Evolutionary conservation across 164 flowering plant genomes (phyloP).

Genomic region (Vitis labrusca): DNA sequence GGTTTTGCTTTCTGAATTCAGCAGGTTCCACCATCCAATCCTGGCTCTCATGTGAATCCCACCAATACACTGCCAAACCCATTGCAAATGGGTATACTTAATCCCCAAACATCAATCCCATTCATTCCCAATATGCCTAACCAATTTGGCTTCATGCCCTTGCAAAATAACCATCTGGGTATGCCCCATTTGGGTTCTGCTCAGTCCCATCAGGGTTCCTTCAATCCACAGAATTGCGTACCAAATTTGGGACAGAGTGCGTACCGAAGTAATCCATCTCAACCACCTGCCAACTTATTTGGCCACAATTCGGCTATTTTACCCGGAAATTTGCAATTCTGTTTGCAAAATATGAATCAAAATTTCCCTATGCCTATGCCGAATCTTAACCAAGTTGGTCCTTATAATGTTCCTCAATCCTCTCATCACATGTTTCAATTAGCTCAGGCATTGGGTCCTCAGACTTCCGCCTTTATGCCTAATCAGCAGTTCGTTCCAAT

Average conservation of each 20-base stretch:
- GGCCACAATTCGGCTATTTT: slow-evolving; percentile 15
- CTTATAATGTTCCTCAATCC: slow-evolving; percentile 5
- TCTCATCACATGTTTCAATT: neutral
- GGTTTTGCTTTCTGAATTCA: neutral
- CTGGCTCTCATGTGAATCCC: neutral
- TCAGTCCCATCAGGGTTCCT: slow-evolving; percentile 10
- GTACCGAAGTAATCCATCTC: slow-evolving; percentile 16
- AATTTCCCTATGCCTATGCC: slow-evolving; percentile 18
- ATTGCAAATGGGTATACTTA: neutral
- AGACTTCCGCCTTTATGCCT: slow-evolving; percentile 16
- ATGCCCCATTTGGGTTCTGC: slow-evolving; percentile 16
- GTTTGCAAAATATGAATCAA: slow-evolving; percentile 29
- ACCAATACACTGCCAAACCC: neutral
- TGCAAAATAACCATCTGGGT: slow-evolving; percentile 25
- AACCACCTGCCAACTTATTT: slow-evolving; percentile 16
- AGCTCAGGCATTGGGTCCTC: slow-evolving; percentile 17
- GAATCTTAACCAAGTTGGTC: slow-evolving; percentile 9
- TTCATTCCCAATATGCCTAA: slow-evolving; percentile 11
- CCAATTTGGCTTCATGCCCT: slow-evolving; percentile 7
- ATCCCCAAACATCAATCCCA: no score
- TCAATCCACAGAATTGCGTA: slow-evolving; percentile 8
- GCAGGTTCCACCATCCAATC: neutral
- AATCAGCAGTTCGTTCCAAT: slow-evolving; percentile 14
- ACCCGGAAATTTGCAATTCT: slow-evolving; percentile 22
- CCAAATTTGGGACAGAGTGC: slow-evolving; percentile 9